Conservation (phyloP, 805 yeast species). For the Candida berthetii region DNA sequence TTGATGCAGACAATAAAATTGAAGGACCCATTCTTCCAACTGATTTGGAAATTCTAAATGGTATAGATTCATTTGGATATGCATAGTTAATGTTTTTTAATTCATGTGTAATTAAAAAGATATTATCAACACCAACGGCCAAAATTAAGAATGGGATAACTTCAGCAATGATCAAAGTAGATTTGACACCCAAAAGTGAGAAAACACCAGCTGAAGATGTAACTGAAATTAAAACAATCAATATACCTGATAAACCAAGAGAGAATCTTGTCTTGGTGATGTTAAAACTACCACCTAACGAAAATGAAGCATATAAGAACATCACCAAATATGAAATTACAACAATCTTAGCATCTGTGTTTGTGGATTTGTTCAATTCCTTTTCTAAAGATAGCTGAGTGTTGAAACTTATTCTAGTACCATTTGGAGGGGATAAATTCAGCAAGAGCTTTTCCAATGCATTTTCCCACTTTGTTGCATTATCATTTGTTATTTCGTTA, state of each 20-base stretch:
- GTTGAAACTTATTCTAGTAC: slow-evolving; percentile 63
- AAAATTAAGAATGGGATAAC: slow-evolving; percentile 90
- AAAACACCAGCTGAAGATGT: slow-evolving; percentile 78
- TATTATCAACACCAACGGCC: slow-evolving; percentile 96
- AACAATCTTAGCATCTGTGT: slow-evolving; percentile 69
- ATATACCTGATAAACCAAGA: slow-evolving; percentile 79
- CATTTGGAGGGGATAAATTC: slow-evolving; percentile 39
- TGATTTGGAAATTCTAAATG: slow-evolving; percentile 56
- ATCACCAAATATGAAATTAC: slow-evolving; percentile 72
- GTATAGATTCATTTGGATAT: slow-evolving; percentile 40
- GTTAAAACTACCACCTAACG: slow-evolving; percentile 54
- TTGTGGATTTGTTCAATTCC: slow-evolving; percentile 77
- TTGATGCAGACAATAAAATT: slow-evolving; percentile 66
- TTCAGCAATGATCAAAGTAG: slow-evolving; percentile 91
- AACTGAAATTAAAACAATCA: slow-evolving; percentile 77
- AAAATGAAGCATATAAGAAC: slow-evolving; percentile 84
- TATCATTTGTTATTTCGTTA: slow-evolving; percentile 29
- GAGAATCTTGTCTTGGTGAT: slow-evolving; percentile 53
- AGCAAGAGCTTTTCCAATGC: slow-evolving; percentile 50
- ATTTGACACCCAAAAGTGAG: slow-evolving; percentile 69
- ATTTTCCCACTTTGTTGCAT: slow-evolving; percentile 60
- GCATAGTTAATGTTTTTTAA: slow-evolving; percentile 46
- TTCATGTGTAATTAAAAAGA: slow-evolving; percentile 81
- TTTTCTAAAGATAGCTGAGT: slow-evolving; percentile 82
- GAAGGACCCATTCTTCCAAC: slow-evolving; percentile 82